phyloP scores from a whole-genome alignment of 495 filamentous ascomycete species.

The Penicillium desertorum region DNA sequence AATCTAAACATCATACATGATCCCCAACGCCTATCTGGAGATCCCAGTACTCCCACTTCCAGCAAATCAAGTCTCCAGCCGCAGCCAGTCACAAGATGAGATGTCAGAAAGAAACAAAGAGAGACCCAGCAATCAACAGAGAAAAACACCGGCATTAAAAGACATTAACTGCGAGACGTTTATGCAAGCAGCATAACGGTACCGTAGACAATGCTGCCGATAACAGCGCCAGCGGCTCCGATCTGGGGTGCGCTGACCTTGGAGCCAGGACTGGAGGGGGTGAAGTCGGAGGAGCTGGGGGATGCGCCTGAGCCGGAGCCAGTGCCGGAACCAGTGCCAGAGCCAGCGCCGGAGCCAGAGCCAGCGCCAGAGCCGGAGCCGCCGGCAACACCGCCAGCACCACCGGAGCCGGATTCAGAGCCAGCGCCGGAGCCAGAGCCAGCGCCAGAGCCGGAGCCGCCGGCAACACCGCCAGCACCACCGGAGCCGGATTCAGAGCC shows the following conservation, averaged over 20 bases:
- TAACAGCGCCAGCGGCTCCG: constrained; percentile 26
- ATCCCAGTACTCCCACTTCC: not conserved
- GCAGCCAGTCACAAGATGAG: not conserved
- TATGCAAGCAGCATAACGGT: constrained; percentile 31
- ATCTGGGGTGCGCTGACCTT: constrained; percentile 31
- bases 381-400: not conserved
- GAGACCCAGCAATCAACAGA: not conserved
- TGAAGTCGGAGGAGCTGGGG: constrained; percentile 28
- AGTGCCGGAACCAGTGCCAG: not conserved
- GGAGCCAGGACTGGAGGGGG: constrained; percentile 32
- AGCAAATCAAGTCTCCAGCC: not conserved
- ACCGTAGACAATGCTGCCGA: constrained; percentile 34
- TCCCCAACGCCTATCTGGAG: constrained; percentile 17
- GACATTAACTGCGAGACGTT: constrained; percentile 13
- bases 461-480: not conserved
- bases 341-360: not conserved
- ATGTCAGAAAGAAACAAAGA: not conserved
- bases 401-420: not conserved
- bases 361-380: not conserved
- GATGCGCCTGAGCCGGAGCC: not conserved
- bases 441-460: not conserved
- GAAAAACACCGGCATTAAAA: constrained; percentile 15
- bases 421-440: not conserved
- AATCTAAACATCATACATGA: constrained; percentile 11
- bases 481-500: constrained; percentile 12